Evolutionary conservation across 2,329 filamentous ascomycete genomes (phyloP), one percentile per base, ranked within the genome.

Genomic region (Aspergillus brunneoviolaceus): DNA sequence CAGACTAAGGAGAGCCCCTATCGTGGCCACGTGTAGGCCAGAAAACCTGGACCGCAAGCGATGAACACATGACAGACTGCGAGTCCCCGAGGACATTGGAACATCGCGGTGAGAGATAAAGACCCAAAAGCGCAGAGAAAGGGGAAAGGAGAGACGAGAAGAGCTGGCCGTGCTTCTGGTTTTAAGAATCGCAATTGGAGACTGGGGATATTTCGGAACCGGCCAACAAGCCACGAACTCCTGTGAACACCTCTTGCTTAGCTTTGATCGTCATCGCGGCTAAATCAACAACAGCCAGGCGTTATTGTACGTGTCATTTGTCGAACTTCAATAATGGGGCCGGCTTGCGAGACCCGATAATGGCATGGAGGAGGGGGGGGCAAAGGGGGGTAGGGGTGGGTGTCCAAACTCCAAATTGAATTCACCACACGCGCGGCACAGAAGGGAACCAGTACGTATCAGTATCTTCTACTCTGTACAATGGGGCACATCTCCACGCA

Each of bases 61-160:
- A 56, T 49, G 57, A 49, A 57, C 51, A 54, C 42, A 52, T 14
- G 54, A 25, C 14, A 50, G 45, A 50, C 39, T 49, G 51, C 53
- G 49, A 63, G 63, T 60, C 63, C 63, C 57, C 58, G 50, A 54
- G 61, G 58, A 61, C 63, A 64, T 64, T 64, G 58, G 60, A 61
- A 58, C 57, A 63, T 61, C 53, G 59, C 56, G 53, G 48, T 51
- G 27, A 42, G 16, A 25, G 29, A 53, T 31, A 35, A 47, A 29
- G 42, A 55, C 27, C 11, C 57, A 16, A 49, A 33, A 14, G 25
- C 27, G 25, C 50, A 29, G 19, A 25, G 49, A 39, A 35, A 23
- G 19, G 16, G 27, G 51, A 5, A 31, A 54, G 23, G 35, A 31
- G 21, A 16, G 23, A 51, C 21, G 29, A 23, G 19, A 25, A 49